A percentile compares a stretch with the other conserved stretches of the same genome.
phyloP scores from a whole-genome alignment of 108 stramenopile genomes.

The Cylindrotheca fusiformis region DNA sequence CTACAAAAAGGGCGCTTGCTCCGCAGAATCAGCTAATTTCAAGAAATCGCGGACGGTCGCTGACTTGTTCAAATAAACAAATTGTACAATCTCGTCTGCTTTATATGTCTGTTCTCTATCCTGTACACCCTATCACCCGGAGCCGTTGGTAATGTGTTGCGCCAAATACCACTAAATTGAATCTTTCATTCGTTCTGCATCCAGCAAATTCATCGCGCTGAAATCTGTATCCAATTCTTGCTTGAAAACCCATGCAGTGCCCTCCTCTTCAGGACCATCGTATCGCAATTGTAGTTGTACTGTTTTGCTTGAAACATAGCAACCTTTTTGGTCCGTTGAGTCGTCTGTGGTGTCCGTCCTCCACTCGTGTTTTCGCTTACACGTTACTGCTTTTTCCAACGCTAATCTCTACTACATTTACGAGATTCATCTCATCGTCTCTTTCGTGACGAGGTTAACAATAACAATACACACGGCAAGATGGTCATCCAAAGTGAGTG shows the following conservation, averaged over 20 bases:
- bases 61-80: constrained; percentile 17
- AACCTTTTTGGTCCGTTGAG: neutral
- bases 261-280: neutral
- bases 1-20: constrained; percentile 44
- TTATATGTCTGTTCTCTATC: too few species aligned
- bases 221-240: neutral
- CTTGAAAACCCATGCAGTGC: neutral
- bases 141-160: too few species aligned
- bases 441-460: too few species aligned
- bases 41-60: constrained; percentile 16
- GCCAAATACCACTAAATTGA: too few species aligned
- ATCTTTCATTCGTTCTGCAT: too few species aligned
- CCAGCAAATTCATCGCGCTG: too few species aligned
- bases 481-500: constrained; percentile 64
- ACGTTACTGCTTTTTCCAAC: neutral
- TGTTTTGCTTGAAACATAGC: neutral
- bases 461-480: constrained; percentile 35
- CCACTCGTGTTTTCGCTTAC: neutral
- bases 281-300: neutral
- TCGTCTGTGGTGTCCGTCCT: neutral
- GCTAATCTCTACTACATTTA: too few species aligned
- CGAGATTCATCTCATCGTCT: too few species aligned
- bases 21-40: constrained; percentile 13
- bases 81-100: too few species aligned
- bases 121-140: too few species aligned